phyloP scores from a whole-genome alignment of 1,139 yeast species.

The Torulaspora pretoriensis region DNA sequence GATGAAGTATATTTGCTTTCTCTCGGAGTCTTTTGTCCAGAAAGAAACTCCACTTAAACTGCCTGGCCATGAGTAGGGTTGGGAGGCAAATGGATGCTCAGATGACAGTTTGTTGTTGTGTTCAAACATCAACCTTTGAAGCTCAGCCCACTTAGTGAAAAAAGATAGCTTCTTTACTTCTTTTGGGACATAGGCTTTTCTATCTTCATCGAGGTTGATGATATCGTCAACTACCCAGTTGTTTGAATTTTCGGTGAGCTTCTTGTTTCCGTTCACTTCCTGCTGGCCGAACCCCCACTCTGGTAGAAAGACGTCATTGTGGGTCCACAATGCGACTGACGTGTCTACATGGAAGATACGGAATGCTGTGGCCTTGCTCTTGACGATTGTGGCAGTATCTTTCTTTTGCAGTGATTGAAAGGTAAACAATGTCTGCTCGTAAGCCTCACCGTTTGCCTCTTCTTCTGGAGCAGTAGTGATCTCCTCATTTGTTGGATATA shows the following conservation, averaged over 20 bases:
- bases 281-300: slow-evolving; percentile 93
- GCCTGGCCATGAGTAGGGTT: slow-evolving; percentile 93
- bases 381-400: slow-evolving; percentile 47
- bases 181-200: slow-evolving; percentile 56
- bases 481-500: slow-evolving; percentile 85
- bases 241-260: slow-evolving; percentile 60
- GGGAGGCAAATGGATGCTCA: slow-evolving; percentile 94
- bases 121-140: slow-evolving; percentile 83
- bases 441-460: slow-evolving; percentile 50
- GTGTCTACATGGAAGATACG: slow-evolving; percentile 79
- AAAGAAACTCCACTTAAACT: slow-evolving; percentile 88
- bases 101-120: slow-evolving; percentile 84
- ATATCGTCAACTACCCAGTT: slow-evolving; percentile 78
- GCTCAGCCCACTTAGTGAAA: slow-evolving; percentile 81
- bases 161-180: slow-evolving; percentile 60
- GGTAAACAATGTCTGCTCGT: slow-evolving; percentile 74
- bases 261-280: slow-evolving; percentile 93
- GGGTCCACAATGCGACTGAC: slow-evolving; percentile 94
- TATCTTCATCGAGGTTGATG: slow-evolving; percentile 56
- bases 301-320: slow-evolving; percentile 73
- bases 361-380: slow-evolving; percentile 66
- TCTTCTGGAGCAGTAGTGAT: slow-evolving; percentile 70
- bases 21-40: slow-evolving; percentile 74
- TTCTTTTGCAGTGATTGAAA: slow-evolving; percentile 59
- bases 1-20: slow-evolving; percentile 76